Conservation (phyloP, 352 stramenopile species). For the Phytophthora rubi region DNA sequence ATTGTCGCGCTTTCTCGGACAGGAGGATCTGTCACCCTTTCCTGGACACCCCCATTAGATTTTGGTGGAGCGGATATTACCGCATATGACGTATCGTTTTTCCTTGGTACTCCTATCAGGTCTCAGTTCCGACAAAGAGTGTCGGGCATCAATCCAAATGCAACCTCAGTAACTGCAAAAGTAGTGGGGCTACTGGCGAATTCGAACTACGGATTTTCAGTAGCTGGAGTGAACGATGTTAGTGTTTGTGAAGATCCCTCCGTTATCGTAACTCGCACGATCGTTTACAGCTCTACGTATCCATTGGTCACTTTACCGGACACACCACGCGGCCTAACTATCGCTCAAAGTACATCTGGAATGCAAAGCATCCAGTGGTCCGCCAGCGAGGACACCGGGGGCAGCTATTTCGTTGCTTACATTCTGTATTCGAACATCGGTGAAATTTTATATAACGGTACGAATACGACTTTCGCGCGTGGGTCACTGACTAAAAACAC, state of each 20-base stretch:
- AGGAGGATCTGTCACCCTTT: conserved; percentile 47
- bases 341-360: conserved; percentile 43
- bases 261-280: conserved; percentile 32
- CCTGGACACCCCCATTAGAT: conserved; percentile 56
- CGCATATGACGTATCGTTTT: conserved; percentile 55
- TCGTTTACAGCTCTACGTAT: conserved; percentile 46
- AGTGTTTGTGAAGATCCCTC: conserved; percentile 47
- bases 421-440: conserved; percentile 39
- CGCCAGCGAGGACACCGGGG: conserved; percentile 47
- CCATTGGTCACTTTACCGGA: conserved; percentile 38
- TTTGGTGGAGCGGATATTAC: conserved; percentile 60
- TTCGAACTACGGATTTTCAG: conserved; percentile 61
- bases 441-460: conserved; percentile 51
- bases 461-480: conserved; percentile 41
- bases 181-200: conserved; percentile 51
- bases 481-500: conserved; percentile 45
- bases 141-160: conserved; percentile 27
- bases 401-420: conserved; percentile 41
- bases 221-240: conserved; percentile 60
- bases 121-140: conserved; percentile 47
- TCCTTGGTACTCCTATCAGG: conserved; percentile 37
- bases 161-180: conserved; percentile 37
- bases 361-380: conserved; percentile 56
- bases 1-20: conserved; percentile 34
- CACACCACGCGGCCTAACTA: conserved; percentile 37